phyloP scores from a whole-genome alignment of 192 early-diverging fungal genomes.

The Podila horticola region DNA sequence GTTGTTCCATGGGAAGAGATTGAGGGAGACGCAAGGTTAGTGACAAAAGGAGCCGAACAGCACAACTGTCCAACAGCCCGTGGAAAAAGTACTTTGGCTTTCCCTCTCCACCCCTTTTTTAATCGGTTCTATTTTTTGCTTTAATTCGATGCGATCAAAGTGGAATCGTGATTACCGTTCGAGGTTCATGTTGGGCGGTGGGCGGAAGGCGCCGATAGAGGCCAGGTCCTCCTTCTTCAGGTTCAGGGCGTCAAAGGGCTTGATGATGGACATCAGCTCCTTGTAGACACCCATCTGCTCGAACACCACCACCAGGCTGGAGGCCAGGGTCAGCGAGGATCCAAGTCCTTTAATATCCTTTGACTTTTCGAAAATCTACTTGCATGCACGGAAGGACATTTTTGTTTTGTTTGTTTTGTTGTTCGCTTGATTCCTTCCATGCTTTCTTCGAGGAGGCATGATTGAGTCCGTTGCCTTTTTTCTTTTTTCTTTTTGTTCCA shows the following conservation, averaged over 20 bases:
- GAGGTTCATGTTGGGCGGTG: too few relatives aligned
- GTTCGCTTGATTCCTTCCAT: too few relatives aligned
- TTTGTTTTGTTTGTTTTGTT: too few relatives aligned
- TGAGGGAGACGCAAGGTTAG: background rate
- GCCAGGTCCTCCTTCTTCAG: constrained; percentile 19
- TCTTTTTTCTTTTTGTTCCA: too few relatives aligned
- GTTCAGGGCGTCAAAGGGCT: constrained; percentile 33
- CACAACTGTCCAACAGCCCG: background rate
- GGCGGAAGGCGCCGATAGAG: background rate
- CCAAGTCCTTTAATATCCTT: constrained; percentile 21
- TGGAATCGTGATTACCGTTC: too few relatives aligned
- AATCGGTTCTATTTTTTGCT: constrained; percentile 1
- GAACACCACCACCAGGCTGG: constrained; percentile 8
- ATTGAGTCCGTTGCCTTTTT: too few relatives aligned
- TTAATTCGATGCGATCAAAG: background rate
- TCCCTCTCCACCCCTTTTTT: background rate
- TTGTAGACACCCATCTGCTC: constrained; percentile 32
- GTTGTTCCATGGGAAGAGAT: too few relatives aligned
- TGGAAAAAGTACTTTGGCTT: background rate
- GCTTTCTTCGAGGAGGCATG: too few relatives aligned
- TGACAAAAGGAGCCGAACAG: too few relatives aligned
- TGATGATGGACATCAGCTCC: constrained; percentile 8
- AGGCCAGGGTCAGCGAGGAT: constrained; percentile 12
- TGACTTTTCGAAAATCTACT: constrained; percentile 33
- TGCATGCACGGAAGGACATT: background rate